Evolutionary conservation across 495 filamentous ascomycete genomes (phyloP).

Genomic region (Talaromyces nanjingensis): DNA sequence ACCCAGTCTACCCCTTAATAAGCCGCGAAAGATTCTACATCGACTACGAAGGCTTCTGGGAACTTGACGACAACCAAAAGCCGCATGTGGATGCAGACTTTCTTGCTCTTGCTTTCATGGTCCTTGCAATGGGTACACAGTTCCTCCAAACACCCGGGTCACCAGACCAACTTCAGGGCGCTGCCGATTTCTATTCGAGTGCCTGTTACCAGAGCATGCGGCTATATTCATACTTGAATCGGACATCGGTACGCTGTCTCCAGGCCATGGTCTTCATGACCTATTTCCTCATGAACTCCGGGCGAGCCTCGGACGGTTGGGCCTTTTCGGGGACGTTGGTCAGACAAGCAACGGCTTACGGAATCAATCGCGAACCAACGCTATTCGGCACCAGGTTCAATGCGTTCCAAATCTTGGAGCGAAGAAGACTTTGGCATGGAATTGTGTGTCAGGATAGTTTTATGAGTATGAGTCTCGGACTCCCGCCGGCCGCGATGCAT

Average conservation of each 20-base stretch:
- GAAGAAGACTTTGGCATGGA: conserved; percentile 68
- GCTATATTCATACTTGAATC: conserved; percentile 61
- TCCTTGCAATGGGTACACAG: conserved; percentile 67
- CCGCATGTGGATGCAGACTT: conserved; percentile 49
- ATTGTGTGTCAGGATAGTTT: conserved; percentile 71
- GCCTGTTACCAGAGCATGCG: conserved; percentile 64
- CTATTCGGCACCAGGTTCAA: conserved; percentile 53
- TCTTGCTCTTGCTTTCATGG: conserved; percentile 58
- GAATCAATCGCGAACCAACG: conserved; percentile 67
- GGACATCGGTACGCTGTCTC: conserved; percentile 56
- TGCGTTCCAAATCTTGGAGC: conserved; percentile 59
- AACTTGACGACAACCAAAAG: conserved; percentile 41
- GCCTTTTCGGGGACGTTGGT: conserved; percentile 64
- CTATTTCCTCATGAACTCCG: conserved; percentile 74
- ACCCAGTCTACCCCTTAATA: conserved; percentile 68
- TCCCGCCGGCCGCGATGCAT: conserved; percentile 65
- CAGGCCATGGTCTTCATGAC: conserved; percentile 68
- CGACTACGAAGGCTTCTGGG: conserved; percentile 69
- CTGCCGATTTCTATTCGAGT: conserved; percentile 60
- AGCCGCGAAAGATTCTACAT: conserved; percentile 58
- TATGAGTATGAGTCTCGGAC: conserved; percentile 64
- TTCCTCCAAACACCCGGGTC: conserved; percentile 52
- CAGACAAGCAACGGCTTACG: conserved; percentile 68
- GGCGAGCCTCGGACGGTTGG: conserved; percentile 69
- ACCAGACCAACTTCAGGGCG: conserved; percentile 51